Conservation (phyloP, 176 grass and related monocot genomes). For the Oryza meridionalis region DNA sequence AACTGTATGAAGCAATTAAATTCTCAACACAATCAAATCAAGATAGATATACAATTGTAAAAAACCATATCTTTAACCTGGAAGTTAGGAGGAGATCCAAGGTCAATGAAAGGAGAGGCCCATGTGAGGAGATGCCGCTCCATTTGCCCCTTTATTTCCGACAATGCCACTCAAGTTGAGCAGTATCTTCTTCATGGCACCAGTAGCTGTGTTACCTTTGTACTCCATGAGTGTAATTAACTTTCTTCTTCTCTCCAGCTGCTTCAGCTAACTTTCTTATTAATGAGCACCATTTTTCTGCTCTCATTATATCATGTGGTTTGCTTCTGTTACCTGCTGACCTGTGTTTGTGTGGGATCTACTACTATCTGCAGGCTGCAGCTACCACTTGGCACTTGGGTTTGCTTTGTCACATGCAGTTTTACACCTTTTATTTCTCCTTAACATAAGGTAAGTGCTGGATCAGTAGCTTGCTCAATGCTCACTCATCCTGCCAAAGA, state of each 20-base stretch:
- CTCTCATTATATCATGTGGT: not conserved
- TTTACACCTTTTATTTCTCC: not conserved
- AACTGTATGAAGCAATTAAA: not conserved
- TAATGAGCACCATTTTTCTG: not conserved
- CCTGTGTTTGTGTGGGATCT: not conserved
- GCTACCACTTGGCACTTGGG: not conserved
- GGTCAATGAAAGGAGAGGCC: not conserved
- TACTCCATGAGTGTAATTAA: not conserved
- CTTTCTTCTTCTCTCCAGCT: not conserved
- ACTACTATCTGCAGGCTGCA: not conserved
- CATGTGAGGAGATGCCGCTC: slow-evolving; percentile 16
- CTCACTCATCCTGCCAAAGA: too few species aligned
- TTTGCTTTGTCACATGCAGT: not conserved
- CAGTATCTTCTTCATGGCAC: not conserved
- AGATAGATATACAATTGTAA: not conserved
- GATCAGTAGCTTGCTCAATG: too few species aligned
- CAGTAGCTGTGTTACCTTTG: not conserved
- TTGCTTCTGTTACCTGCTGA: not conserved
- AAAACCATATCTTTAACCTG: not conserved
- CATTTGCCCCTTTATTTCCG: slow-evolving; percentile 20
- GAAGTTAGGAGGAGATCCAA: not conserved
- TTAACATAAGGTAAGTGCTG: not conserved
- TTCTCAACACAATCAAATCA: not conserved
- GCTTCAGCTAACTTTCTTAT: not conserved
- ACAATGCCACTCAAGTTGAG: slow-evolving; percentile 13